Percentiles rank a stretch among this genome's conserved stretches.
These are phyloP conservation scores for Malassezia pachydermatis DNA, from an alignment of 1,284 basidiomycete species.

Conservation along the genomic window DNA sequence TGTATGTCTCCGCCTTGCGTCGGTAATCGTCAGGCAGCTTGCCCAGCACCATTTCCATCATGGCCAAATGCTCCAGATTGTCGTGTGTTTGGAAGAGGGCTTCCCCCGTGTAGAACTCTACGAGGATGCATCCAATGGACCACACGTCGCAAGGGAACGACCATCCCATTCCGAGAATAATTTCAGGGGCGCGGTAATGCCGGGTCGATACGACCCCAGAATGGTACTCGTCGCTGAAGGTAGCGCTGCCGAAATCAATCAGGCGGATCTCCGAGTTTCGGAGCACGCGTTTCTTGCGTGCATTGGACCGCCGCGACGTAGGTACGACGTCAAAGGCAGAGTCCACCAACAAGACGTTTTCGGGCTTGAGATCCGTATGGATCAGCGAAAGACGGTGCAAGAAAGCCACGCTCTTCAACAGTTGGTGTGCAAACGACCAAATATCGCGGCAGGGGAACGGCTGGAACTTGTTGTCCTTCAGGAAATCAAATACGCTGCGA, in stretches of 20 bases:
- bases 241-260: slow-evolving; percentile 97
- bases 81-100: slow-evolving; percentile 98
- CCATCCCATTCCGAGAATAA: slow-evolving; percentile 91
- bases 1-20: slow-evolving; percentile 54
- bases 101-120: slow-evolving; percentile 95
- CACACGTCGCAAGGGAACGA: slow-evolving; percentile 97
- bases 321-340: slow-evolving; percentile 57
- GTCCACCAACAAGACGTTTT: slow-evolving; percentile 72
- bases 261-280: slow-evolving; percentile 83
- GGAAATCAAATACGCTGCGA: slow-evolving; percentile 96
- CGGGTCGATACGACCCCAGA: slow-evolving; percentile 93
- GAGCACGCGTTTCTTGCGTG: slow-evolving; percentile 54
- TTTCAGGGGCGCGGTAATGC: slow-evolving; percentile 97
- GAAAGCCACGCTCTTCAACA: slow-evolving; percentile 87
- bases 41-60: slow-evolving; percentile 99
- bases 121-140: slow-evolving; percentile 94
- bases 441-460: slow-evolving; percentile 94
- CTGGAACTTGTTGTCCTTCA: slow-evolving; percentile 93
- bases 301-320: slow-evolving; percentile 29
- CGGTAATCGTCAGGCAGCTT: slow-evolving; percentile 78
- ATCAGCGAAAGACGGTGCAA: slow-evolving; percentile 81
- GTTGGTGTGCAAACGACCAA: slow-evolving; percentile 83
- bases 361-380: slow-evolving; percentile 94
- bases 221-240: slow-evolving; percentile 96
- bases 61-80: slow-evolving; percentile 95